A percentile compares a stretch with the other conserved stretches of the same genome.
Conservation (phyloP, 768 basidiomycete species). For the Kwoniella europaea region DNA sequence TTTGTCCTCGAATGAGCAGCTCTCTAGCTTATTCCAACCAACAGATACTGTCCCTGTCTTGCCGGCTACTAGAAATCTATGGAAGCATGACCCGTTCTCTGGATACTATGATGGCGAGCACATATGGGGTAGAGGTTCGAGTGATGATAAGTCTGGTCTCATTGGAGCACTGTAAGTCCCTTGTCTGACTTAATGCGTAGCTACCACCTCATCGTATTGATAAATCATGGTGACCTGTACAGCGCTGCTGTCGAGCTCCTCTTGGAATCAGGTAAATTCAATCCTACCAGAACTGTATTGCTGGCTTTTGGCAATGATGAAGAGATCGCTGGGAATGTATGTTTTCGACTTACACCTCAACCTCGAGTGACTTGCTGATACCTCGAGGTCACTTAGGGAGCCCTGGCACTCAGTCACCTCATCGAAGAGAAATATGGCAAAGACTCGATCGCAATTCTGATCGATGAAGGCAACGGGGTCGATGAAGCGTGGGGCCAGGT, state of each 20-base stretch:
- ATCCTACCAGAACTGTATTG: constrained; percentile 64
- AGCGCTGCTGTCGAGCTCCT: constrained; percentile 51
- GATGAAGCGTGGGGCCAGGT: constrained; percentile 34
- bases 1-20: no score
- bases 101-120: constrained; percentile 63
- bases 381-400: constrained; percentile 26
- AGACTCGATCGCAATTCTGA: constrained; percentile 72
- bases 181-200: not conserved
- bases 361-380: constrained; percentile 6
- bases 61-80: constrained; percentile 64
- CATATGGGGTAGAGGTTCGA: constrained; percentile 76
- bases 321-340: constrained; percentile 33
- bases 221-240: not conserved
- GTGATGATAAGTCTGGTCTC: constrained; percentile 71
- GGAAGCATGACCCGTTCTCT: constrained; percentile 69
- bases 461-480: constrained; percentile 82
- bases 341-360: not conserved
- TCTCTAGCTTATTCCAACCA: no score
- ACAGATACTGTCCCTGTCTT: constrained; percentile 70
- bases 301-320: constrained; percentile 50
- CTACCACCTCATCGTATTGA: not conserved
- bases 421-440: constrained; percentile 70
- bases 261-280: constrained; percentile 30
- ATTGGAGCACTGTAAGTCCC: constrained; percentile 60
- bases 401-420: constrained; percentile 29